phyloP scores from a whole-genome alignment of 2,329 filamentous ascomycete genomes.

The Ophiostoma perfectum region DNA sequence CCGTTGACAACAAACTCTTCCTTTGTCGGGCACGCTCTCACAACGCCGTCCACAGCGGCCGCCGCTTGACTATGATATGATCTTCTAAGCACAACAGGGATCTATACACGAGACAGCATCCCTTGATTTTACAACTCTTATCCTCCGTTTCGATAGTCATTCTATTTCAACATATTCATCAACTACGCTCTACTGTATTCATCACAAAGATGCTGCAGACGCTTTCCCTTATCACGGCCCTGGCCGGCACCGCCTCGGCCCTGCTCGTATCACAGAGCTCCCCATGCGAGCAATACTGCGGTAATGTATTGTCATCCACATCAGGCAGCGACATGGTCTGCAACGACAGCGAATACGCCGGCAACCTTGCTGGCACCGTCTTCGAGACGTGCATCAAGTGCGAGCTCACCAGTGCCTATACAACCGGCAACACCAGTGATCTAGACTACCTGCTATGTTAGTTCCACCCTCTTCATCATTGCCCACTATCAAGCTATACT shows the following conservation, averaged over 20 bases:
- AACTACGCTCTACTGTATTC: slow-evolving; percentile 16
- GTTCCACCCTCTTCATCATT: too few species aligned
- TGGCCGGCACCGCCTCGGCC: slow-evolving; percentile 28
- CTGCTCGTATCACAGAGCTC: slow-evolving; percentile 45
- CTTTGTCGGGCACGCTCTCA: too few species aligned
- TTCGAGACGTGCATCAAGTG: slow-evolving; percentile 47
- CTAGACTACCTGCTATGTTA: slow-evolving; percentile 41
- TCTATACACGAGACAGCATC: too few species aligned
- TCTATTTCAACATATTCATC: too few species aligned
- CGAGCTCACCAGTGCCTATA: slow-evolving; percentile 41
- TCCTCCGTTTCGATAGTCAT: neutral
- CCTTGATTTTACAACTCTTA: too few species aligned
- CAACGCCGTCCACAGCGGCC: too few species aligned
- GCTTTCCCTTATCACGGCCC: slow-evolving; percentile 26
- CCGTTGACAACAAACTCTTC: too few species aligned
- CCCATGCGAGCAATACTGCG: slow-evolving; percentile 47
- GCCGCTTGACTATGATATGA: too few species aligned
- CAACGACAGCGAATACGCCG: slow-evolving; percentile 38
- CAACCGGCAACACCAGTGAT: slow-evolving; percentile 39
- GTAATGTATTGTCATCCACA: slow-evolving; percentile 48
- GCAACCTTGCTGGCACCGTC: slow-evolving; percentile 38
- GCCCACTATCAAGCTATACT: neutral
- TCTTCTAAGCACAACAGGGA: too few species aligned
- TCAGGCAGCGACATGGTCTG: slow-evolving; percentile 48
- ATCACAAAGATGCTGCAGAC: too few species aligned